Base-by-base conservation (phyloP, 257 asterid species). In the Apocynum venetum region DNA sequence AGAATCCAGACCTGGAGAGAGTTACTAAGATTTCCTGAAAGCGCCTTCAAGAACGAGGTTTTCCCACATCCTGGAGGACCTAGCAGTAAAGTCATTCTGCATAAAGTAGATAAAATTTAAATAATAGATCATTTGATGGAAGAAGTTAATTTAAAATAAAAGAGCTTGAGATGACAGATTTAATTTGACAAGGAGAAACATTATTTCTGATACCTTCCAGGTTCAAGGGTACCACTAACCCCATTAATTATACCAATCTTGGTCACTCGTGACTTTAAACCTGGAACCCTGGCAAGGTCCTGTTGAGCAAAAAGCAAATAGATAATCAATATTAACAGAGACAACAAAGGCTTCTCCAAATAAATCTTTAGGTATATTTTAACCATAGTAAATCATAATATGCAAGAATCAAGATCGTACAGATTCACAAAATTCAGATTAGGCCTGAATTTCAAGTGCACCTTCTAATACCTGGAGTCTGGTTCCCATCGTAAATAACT, bases 11-110 rank as follows among this genome's bases (percentile, higher is more conserved):
- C 97, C 97, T 88, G 81, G 38, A 89, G 90, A 46, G 89, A 81
- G 49, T 85, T 82, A 85, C 82, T 83, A 73, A 92, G 85, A 84
- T 85, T 86, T 81, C 96, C 96, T 38, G 96, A 87, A 69, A 92
- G 86, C 38, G 94, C 93, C 81, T 89, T 89, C 87, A 90, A 82
- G 52, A 90, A 76, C 49, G 96, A 84, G 69, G 94, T 90, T 80
- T 92, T 92, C 77, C 97, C 92, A 63, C 92, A 87, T 51, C 94
- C 94, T 17, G 97, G 93, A 80, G 95, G 93, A 70, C 95, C 95
- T 72, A 89, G 93, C 76, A 91, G 78, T 44, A 91, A 86, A 57
- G 92, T 87, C 84, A 91, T 82, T 80, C 95, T 89, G 92, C 79
- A 81, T 79, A 64, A 36, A 35, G 71, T 25, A 43, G 20, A 74